phyloP scores from a whole-genome alignment of 345 rosid genomes.

The Eucalyptus regnans region DNA sequence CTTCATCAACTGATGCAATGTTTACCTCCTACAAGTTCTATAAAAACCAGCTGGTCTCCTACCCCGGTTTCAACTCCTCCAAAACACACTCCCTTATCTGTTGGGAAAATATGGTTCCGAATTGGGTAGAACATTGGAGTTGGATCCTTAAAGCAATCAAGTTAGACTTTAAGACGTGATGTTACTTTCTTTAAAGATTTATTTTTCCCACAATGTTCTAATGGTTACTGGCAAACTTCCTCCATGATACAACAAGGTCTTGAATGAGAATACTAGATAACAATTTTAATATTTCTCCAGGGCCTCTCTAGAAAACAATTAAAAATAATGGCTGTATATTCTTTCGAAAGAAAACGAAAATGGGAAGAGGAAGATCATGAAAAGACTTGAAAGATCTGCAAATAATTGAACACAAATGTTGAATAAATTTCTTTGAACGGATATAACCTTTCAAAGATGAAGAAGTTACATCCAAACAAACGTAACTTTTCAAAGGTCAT shows the following conservation, averaged over 20 bases:
- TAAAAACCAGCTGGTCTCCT: neutral
- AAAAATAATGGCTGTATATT: too few species aligned
- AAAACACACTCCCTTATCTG: neutral
- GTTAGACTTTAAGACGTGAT: rapidly evolving
- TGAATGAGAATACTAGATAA: rapidly evolving
- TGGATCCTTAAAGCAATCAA: rapidly evolving
- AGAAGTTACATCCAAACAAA: too few species aligned
- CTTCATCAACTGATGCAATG: neutral
- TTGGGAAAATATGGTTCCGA: too few species aligned
- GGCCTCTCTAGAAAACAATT: rapidly evolving
- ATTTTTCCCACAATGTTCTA: rapidly evolving
- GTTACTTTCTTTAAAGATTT: rapidly evolving
- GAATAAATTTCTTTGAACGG: too few species aligned
- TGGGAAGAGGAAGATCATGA: too few species aligned
- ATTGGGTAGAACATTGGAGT: too few species aligned
- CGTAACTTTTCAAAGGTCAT: too few species aligned
- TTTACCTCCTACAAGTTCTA: neutral
- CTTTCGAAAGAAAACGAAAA: too few species aligned
- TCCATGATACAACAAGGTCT: rapidly evolving
- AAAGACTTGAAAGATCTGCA: too few species aligned
- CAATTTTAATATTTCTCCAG: rapidly evolving
- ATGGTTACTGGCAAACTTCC: too few species aligned
- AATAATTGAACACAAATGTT: too few species aligned
- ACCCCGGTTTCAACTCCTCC: neutral
- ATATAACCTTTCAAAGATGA: too few species aligned